A percentile compares a stretch with the other conserved stretches of the same genome.
phyloP scores from a whole-genome alignment of 495 filamentous ascomycete species.

The Annulohypoxylon bovei region DNA sequence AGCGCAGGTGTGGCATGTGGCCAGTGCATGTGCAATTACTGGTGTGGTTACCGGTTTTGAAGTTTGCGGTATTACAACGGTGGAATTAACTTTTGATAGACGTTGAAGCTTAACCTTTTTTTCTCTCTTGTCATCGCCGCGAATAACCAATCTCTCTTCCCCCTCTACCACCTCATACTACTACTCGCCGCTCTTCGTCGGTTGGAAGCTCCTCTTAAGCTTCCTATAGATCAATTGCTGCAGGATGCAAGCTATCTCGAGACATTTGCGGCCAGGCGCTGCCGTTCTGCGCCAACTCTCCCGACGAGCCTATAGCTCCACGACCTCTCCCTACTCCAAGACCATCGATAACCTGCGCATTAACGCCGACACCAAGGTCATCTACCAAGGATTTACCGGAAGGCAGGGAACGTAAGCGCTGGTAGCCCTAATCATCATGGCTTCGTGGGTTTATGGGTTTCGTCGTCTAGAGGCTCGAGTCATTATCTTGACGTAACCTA shows the following conservation, averaged over 20 bases:
- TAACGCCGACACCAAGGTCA: constrained; percentile 88
- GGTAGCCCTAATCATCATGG: background rate
- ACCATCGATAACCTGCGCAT: constrained; percentile 93
- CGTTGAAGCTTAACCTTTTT: constrained; percentile 29
- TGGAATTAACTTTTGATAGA: constrained; percentile 34
- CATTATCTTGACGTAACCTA: constrained; percentile 6
- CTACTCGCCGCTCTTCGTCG: constrained; percentile 15
- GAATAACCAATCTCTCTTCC: constrained; percentile 10
- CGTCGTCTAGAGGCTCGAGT: background rate
- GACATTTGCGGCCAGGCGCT: constrained; percentile 58
- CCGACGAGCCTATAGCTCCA: constrained; percentile 74
- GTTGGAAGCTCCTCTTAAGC: constrained; percentile 20
- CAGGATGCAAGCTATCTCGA: constrained; percentile 59
- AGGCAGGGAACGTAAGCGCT: constrained; percentile 95
- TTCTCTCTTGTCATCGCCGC: constrained; percentile 9
- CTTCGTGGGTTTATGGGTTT: background rate
- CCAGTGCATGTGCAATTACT: constrained; percentile 39
- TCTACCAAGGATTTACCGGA: constrained; percentile 98
- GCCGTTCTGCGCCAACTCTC: constrained; percentile 57
- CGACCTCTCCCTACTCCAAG: constrained; percentile 74
- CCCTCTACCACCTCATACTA: constrained; percentile 15
- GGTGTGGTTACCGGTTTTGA: constrained; percentile 12
- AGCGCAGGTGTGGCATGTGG: constrained; percentile 38
- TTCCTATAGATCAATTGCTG: constrained; percentile 46
- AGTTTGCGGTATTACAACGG: constrained; percentile 38